Evolutionary conservation across 345 rosid genomes (phyloP), one percentile per base, ranked within the genome.

Genomic region (Hibiscus mutabilis): DNA sequence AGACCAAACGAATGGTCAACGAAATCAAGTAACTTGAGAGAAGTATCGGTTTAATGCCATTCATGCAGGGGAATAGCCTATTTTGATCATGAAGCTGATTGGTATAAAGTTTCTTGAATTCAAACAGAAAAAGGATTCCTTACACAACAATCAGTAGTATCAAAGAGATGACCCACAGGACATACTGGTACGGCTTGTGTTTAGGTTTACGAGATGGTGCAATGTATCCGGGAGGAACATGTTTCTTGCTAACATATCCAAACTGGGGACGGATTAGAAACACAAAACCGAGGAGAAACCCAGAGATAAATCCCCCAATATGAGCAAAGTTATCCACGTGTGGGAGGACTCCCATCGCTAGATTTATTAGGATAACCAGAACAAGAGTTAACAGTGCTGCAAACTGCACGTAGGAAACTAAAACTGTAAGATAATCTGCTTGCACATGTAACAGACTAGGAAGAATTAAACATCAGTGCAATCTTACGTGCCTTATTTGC

Each of bases 171-270:
- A 81, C 53, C 90, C 86, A 86, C n/a, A 91, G 78, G 66, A 83
- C 83, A 49, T 86, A 88, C 78, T 94, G 98, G 76, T 91, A 91
- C 0, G 81, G 75, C 78, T 83, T 91, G 87, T 87, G 87, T 81
- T 84, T 94, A 18, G 91, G 80, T 78, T 85, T 87, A 44, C 77
- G 74, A 21, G 76, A 76, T 0, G 9, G 21, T 52, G 9, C 2
- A 52, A 14, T 49, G 53, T 16, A n/a, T 52, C 57, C 57, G 1
- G 57, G 57, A n/a, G 57, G 57, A 6, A n/a, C 5, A 1, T 52
- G 5, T 52, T n/a, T 52, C 6, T n/a, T 0, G n/a, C 57, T 52
- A 52, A 52, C 57, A 5, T n/a, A 52, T 16, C 57, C 22, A n/a
- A 52, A 52, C 57, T 52, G 57, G 57, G 57, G 57, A 2, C 22